Evolutionary conservation across 2,329 filamentous ascomycete genomes (phyloP).

Genomic region (Pseudofabraea citricarpa): DNA sequence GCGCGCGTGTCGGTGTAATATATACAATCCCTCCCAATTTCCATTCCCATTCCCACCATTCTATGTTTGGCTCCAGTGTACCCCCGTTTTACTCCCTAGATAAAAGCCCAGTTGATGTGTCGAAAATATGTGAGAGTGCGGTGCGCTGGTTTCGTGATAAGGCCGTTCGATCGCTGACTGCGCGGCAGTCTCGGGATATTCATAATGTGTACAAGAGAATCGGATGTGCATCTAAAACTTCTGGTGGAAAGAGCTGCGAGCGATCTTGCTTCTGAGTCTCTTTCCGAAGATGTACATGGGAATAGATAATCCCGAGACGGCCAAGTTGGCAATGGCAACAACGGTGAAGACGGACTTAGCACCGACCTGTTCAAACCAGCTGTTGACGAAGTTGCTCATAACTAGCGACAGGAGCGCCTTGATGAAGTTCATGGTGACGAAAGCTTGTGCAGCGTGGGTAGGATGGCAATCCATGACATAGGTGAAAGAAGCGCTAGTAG

Average conservation of each 20-base stretch:
- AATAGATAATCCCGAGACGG: constrained; percentile 12
- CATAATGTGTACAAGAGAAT: too few relatives aligned
- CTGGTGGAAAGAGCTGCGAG: not conserved
- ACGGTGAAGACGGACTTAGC: constrained; percentile 10
- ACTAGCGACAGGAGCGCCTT: constrained; percentile 31
- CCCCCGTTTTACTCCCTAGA: too few relatives aligned
- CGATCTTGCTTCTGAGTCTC: constrained; percentile 17
- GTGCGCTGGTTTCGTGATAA: too few relatives aligned
- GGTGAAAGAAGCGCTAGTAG: constrained; percentile 29
- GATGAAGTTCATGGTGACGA: constrained; percentile 34
- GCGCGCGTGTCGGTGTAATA: too few relatives aligned
- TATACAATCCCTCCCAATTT: too few relatives aligned
- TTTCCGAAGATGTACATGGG: constrained; percentile 24
- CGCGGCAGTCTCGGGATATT: too few relatives aligned
- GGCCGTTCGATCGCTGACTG: too few relatives aligned
- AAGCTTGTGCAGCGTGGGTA: constrained; percentile 32
- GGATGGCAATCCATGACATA: constrained; percentile 35
- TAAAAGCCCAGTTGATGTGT: too few relatives aligned
- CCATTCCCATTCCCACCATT: too few relatives aligned
- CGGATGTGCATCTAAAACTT: not conserved
- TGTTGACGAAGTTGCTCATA: constrained; percentile 11
- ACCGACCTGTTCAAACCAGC: constrained; percentile 17
- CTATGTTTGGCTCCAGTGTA: too few relatives aligned
- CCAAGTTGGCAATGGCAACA: constrained; percentile 3
- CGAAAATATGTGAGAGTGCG: too few relatives aligned